Evolutionary conservation across 805 yeast genomes (phyloP).

Genomic region (Scheffersomyces stipitis): DNA sequence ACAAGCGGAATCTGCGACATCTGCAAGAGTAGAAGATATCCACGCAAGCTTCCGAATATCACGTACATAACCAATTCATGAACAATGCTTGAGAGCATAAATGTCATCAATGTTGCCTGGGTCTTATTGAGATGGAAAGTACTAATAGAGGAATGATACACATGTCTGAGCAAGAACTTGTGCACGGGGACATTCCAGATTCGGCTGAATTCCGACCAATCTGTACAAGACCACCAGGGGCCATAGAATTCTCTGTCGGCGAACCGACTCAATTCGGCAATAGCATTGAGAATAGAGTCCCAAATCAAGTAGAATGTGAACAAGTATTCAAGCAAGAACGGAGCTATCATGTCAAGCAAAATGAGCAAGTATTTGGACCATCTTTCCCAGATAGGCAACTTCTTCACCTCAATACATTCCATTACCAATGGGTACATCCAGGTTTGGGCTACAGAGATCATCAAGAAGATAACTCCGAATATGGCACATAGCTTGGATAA

Average conservation of each 20-base stretch:
- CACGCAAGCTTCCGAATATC: constrained; percentile 75
- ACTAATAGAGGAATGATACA: constrained; percentile 86
- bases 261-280: constrained; percentile 84
- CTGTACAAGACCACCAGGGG: constrained; percentile 95
- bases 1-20: constrained; percentile 87
- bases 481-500: constrained; percentile 71
- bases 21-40: constrained; percentile 77
- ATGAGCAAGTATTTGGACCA: constrained; percentile 53
- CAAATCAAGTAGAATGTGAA: constrained; percentile 86
- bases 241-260: constrained; percentile 94
- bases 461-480: constrained; percentile 80
- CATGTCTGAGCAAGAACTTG: constrained; percentile 84
- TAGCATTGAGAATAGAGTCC: constrained; percentile 88
- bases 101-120: constrained; percentile 76
- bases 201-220: constrained; percentile 91
- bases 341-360: constrained; percentile 72
- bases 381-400: constrained; percentile 47
- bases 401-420: constrained; percentile 54
- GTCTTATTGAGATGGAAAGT: constrained; percentile 63
- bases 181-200: constrained; percentile 97
- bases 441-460: constrained; percentile 79
- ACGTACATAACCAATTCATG: constrained; percentile 95
- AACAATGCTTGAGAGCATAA: constrained; percentile 72
- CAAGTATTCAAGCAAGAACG: constrained; percentile 73
- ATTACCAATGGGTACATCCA: constrained; percentile 72